A percentile compares a stretch with the other conserved stretches of the same genome.
These are phyloP conservation scores for Ogataea nakhonphanomensis DNA, from an alignment of 805 yeast genomes.

Conservation along the genomic window DNA sequence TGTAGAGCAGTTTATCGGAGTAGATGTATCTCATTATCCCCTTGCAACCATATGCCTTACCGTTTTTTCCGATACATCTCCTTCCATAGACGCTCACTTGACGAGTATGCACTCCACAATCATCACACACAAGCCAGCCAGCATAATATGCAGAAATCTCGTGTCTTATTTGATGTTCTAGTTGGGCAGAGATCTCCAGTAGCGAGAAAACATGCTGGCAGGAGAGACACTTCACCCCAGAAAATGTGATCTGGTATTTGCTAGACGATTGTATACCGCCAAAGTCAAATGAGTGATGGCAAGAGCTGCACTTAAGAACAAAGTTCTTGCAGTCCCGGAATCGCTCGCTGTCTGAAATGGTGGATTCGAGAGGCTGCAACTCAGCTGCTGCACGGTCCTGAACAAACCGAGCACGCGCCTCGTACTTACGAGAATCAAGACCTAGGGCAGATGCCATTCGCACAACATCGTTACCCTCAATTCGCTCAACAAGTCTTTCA, in stretches of 20 bases:
- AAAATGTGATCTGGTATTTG: slow-evolving; percentile 56
- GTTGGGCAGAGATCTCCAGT: slow-evolving; percentile 60
- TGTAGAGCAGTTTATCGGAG: slow-evolving; percentile 76
- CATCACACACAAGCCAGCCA: slow-evolving; percentile 86
- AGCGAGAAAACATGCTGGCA: slow-evolving; percentile 54
- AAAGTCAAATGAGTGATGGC: slow-evolving; percentile 59
- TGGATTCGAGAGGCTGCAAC: slow-evolving; percentile 75
- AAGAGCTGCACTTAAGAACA: slow-evolving; percentile 51
- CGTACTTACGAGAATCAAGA: slow-evolving; percentile 64
- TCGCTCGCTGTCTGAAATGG: slow-evolving; percentile 76
- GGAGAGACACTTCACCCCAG: slow-evolving; percentile 66
- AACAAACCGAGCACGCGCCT: slow-evolving; percentile 42
- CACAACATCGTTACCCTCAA: slow-evolving; percentile 81
- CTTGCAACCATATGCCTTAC: slow-evolving; percentile 61
- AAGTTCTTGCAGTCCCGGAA: slow-evolving; percentile 63
- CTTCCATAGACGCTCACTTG: slow-evolving; percentile 88
- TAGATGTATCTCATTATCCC: slow-evolving; percentile 80
- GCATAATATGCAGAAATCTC: slow-evolving; percentile 77
- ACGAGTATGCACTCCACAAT: slow-evolving; percentile 77
- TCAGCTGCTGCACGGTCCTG: slow-evolving; percentile 36
- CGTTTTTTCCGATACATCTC: slow-evolving; percentile 68
- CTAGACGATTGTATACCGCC: slow-evolving; percentile 71
- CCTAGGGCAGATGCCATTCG: slow-evolving; percentile 77
- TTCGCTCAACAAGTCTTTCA: slow-evolving; percentile 77
- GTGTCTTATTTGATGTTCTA: slow-evolving; percentile 67